Evolutionary conservation across 768 basidiomycete genomes (phyloP).

Genomic region (Auricularia heimuer): DNA sequence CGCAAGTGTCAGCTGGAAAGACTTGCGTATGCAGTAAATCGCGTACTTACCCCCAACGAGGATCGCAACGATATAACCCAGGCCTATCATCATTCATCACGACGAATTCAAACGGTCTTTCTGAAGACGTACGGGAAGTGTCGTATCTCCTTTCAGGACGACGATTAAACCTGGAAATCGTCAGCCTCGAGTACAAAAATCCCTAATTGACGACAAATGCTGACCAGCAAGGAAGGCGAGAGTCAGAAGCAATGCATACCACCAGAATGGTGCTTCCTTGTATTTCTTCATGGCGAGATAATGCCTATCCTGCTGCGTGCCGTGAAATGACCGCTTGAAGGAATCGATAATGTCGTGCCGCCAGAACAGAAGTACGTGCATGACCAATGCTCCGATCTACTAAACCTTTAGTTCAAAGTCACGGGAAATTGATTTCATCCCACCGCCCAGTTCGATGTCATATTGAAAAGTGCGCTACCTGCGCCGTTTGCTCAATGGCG

Average conservation of each 20-base stretch:
- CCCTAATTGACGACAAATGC: conserved; percentile 2
- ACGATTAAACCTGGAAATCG: conserved; percentile 41
- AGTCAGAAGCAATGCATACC: conserved; percentile 41
- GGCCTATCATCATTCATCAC: conserved; percentile 18
- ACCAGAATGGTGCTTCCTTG: conserved; percentile 51
- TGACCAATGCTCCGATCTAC: conserved; percentile 50
- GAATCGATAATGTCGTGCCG: conserved; percentile 38
- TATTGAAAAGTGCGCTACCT: not conserved
- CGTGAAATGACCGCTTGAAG: conserved; percentile 24
- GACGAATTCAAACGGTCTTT: not conserved
- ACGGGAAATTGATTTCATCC: conserved; percentile 14
- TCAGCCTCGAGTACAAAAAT: not conserved
- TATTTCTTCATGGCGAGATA: conserved; percentile 43
- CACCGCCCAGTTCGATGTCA: conserved; percentile 29
- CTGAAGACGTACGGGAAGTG: conserved; percentile 28
- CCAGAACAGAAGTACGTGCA: conserved; percentile 50
- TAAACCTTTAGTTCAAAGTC: conserved; percentile 6
- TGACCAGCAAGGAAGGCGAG: conserved; percentile 48
- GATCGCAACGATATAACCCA: conserved; percentile 51
- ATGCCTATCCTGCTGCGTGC: not conserved
- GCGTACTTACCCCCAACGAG: conserved; percentile 35
- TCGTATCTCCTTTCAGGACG: conserved; percentile 49
- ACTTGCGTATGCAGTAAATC: not conserved
- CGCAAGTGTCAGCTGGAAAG: not conserved
- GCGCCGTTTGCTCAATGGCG: not conserved